phyloP scores from a whole-genome alignment of 202 grass and related monocot genomes.

The Schoenoplectus triqueter region DNA sequence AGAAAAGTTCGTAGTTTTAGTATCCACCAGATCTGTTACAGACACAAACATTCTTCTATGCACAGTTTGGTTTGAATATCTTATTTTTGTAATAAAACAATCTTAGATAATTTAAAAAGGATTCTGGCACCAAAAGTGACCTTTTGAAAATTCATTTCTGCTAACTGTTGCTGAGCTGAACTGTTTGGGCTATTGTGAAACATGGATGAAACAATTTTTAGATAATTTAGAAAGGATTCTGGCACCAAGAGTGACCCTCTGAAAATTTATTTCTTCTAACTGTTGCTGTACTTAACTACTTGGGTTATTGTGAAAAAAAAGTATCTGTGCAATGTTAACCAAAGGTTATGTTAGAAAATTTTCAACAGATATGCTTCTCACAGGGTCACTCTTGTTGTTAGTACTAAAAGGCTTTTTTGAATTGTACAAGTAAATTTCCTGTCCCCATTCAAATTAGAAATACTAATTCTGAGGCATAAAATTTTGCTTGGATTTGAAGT shows the following conservation, averaged over 20 bases:
- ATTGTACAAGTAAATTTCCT: neutral
- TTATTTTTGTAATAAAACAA: slow-evolving; percentile 3
- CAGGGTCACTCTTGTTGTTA: neutral
- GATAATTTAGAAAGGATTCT: slow-evolving; percentile 12
- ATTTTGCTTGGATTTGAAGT: neutral
- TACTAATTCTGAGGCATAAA: neutral
- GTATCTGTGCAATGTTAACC: neutral
- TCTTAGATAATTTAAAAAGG: neutral
- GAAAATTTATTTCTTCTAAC: neutral
- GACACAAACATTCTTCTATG: neutral
- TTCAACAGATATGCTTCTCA: neutral
- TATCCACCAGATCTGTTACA: neutral
- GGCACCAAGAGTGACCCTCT: neutral
- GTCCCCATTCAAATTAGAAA: slow-evolving; percentile 11
- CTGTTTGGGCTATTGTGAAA: neutral
- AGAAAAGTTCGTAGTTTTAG: neutral
- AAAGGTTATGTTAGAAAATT: slow-evolving; percentile 13
- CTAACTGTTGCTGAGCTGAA: neutral
- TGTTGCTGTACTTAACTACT: neutral
- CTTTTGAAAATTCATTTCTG: neutral
- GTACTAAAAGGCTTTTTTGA: slow-evolving; percentile 17
- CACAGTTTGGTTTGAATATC: neutral
- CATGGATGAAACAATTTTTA: neutral
- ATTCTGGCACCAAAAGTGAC: neutral
- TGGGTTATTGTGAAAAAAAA: neutral